Conservation (phyloP, 2,329 filamentous ascomycete genomes). For the Tolypocladium ovalisporum region DNA sequence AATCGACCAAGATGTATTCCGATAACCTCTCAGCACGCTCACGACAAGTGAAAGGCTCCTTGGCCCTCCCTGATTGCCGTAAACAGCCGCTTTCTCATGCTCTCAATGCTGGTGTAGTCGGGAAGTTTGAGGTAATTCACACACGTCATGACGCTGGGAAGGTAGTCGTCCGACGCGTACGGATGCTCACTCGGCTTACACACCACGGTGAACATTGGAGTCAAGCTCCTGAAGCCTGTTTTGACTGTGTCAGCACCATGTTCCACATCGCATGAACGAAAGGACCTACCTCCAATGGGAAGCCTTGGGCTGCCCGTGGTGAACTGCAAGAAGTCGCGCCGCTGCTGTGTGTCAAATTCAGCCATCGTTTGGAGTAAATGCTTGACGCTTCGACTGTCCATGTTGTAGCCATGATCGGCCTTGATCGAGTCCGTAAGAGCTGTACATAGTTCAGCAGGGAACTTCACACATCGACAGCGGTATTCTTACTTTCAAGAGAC, state of each 20-base stretch:
- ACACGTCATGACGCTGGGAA: slow-evolving; percentile 99
- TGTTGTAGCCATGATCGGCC: slow-evolving; percentile 95
- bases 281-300: slow-evolving; percentile 78
- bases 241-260: slow-evolving; percentile 18
- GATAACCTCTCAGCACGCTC: neutral
- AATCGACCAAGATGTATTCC: neutral
- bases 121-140: slow-evolving; percentile 98
- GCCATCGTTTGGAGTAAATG: slow-evolving; percentile 95
- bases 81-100: slow-evolving; percentile 67
- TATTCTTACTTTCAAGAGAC: slow-evolving; percentile 82
- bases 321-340: slow-evolving; percentile 93
- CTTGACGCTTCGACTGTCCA: slow-evolving; percentile 92
- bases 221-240: slow-evolving; percentile 87
- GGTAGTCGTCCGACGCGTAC: slow-evolving; percentile 87
- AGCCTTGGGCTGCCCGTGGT: slow-evolving; percentile 96
- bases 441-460: slow-evolving; percentile 22
- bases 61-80: slow-evolving; percentile 91
- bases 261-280: neutral
- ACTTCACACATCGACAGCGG: neutral
- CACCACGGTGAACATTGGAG: slow-evolving; percentile 97
- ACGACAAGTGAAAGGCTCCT: slow-evolving; percentile 94
- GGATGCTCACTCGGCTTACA: slow-evolving; percentile 97
- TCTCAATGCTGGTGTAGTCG: slow-evolving; percentile 73
- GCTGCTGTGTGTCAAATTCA: slow-evolving; percentile 60
- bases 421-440: slow-evolving; percentile 97